Conservation (phyloP, 1,284 basidiomycete species). For the Phylloboletellus chloephorus region DNA sequence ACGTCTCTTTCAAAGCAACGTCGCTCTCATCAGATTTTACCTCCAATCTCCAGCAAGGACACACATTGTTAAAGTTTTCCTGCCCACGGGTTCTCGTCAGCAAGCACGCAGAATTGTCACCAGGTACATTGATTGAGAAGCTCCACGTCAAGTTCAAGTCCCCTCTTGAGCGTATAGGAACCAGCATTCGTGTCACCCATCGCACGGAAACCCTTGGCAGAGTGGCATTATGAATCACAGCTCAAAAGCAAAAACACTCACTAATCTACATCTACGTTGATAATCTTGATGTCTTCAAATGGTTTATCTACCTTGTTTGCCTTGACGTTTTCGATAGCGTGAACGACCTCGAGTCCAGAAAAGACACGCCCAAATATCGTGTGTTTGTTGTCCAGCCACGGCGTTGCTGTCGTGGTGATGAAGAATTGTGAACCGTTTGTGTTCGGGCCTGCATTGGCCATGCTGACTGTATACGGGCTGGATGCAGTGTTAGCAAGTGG, state of each 20-base stretch:
- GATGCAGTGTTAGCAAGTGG: constrained; percentile 10
- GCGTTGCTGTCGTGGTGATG: constrained; percentile 93
- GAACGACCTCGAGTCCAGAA: constrained; percentile 80
- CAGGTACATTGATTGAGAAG: constrained; percentile 18
- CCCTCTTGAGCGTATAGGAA: constrained; percentile 16
- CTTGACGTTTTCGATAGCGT: constrained; percentile 75
- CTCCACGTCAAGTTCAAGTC: constrained; percentile 21
- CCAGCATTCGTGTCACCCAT: constrained; percentile 24
- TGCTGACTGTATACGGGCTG: constrained; percentile 94
- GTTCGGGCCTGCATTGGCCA: constrained; percentile 95
- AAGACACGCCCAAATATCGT: constrained; percentile 87
- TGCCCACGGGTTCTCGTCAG: constrained; percentile 32
- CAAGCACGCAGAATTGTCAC: constrained; percentile 17
- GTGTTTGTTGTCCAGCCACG: constrained; percentile 96
- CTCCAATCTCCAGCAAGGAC: constrained; percentile 9
- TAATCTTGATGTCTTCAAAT: constrained; percentile 86
- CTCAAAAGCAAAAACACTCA: neutral
- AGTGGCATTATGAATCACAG: constrained; percentile 34
- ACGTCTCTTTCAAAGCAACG: constrained; percentile 28
- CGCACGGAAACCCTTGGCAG: constrained; percentile 34
- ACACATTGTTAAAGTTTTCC: constrained; percentile 39
- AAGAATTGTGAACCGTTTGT: constrained; percentile 99
- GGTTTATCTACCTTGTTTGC: constrained; percentile 83
- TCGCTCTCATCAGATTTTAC: neutral
- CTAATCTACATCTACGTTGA: constrained; percentile 69